Evolutionary conservation across 495 filamentous ascomycete genomes (phyloP), one percentile per base, ranked within the genome.

Genomic region (Cercophora newfieldiana): DNA sequence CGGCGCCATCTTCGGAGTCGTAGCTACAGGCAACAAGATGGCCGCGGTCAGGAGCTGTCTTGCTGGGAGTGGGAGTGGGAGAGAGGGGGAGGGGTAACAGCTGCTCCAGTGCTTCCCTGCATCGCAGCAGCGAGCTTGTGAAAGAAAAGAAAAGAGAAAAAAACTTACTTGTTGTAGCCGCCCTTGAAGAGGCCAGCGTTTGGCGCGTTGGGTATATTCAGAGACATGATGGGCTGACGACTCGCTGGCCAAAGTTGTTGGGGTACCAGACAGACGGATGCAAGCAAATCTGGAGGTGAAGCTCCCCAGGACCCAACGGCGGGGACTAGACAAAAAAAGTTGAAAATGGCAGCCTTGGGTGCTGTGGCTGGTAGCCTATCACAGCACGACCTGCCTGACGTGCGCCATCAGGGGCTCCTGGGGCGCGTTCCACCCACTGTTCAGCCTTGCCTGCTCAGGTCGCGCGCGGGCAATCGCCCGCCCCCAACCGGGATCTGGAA

Each of bases 1-100:
- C 95, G 70, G 96, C 96, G 70, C 95, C 96, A 90, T 99, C 96
- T 88, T 99, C 96, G 65, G 94, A 87, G 71, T 97, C 93, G 79
- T 98, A 96, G 83, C 96, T 98, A 67, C 67, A 68, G 58, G 25
- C 10, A 28, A 50, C 10, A 44, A 44, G 10, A 44, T 6, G 37
- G 18, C 37, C 66, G 51, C 68, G 69, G 63, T 74, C 50, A 71
- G 73, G 68, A 65, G 64, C 8, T 57, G 50, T 53, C n/a, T 72
- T 66, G 67, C 67, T 65, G 72, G 65, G 59, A 47, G 49, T 10
- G 53, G 25, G 51, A 24, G 21, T 65, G 72, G 65, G 59, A 47
- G 49, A 14, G 53, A 25, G 51, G 26, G 21, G 56, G 63, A 19
- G 29, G 48, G 48, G 25, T 31, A 44, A 44, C 47, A 21, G 49